These are phyloP conservation scores for Leishmania gerbilli DNA, from an alignment of 208 protist genomes.

Conservation along the genomic window DNA sequence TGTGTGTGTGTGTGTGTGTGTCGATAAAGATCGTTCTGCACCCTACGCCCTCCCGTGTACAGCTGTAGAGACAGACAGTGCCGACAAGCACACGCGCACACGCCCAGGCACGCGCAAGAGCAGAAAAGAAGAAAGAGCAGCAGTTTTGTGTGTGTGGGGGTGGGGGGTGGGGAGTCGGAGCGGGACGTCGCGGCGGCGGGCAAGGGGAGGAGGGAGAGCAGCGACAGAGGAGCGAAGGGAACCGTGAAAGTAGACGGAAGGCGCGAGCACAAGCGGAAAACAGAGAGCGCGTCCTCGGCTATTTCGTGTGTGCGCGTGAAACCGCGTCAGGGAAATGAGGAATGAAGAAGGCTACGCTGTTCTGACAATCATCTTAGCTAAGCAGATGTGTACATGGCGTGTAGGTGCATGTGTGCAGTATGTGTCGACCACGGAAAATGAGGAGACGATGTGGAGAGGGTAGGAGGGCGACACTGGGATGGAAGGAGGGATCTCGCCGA, in stretches of 20 bases:
- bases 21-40: not conserved
- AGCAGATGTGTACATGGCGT: not conserved
- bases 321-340: too few relatives aligned
- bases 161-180: too few relatives aligned
- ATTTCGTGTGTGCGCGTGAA: too few relatives aligned
- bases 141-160: too few relatives aligned
- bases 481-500: not conserved
- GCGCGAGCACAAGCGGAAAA: too few relatives aligned
- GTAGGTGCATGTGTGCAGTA: not conserved
- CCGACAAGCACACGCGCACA: not conserved
- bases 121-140: too few relatives aligned
- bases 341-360: too few relatives aligned
- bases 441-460: not conserved
- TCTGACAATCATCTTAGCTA: too few relatives aligned
- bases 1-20: too few relatives aligned
- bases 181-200: too few relatives aligned
- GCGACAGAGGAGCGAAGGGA: not conserved
- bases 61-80: not conserved
- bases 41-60: not conserved
- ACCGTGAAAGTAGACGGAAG: not conserved
- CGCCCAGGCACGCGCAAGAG: not conserved
- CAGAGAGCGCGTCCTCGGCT: too few relatives aligned
- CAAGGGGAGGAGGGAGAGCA: not conserved
- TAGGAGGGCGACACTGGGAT: not conserved
- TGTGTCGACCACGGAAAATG: not conserved